Evolutionary conservation across 2,329 filamentous ascomycete genomes (phyloP), one percentile per base, ranked within the genome.

Genomic region (Rhinocladiella mackenziei): DNA sequence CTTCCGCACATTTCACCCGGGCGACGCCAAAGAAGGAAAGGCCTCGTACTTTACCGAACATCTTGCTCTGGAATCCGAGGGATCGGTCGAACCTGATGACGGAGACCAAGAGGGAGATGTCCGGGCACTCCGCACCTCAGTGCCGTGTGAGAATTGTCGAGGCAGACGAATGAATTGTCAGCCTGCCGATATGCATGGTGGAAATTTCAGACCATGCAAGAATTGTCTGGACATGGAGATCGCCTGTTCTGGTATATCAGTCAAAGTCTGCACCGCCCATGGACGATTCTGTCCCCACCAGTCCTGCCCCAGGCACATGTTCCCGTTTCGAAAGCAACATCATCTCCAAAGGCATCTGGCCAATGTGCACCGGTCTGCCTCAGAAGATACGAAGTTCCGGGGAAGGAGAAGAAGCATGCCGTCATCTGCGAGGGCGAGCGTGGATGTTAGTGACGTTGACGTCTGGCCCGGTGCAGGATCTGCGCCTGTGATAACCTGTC

Each of bases 1-100:
- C 2, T 73, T 89, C 45, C 72, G 75, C 17, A 77, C 71, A 0
- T 65, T 87, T 17, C 56, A 68, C 37, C 73, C 74, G 56, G 61
- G 62, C n/a, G 31, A 39, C 14, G 31, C 18, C 22, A 44, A 25
- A 28, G 34, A 41, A 25, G 39, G 32, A 11, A 35, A 33, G 5
- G 15, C 39, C 19, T 44, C 50, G 9, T 43, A 45, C 29, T 50
- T 51, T 28, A 50, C 45, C 7, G 50, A 53, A 35, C 30, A 41
- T 30, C 34, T 50, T 14, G 54, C 50, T n/a, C 8, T 42, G 14
- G 48, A 53, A 13, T 26, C 30, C 4, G 40, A 40, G 13, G 39
- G 26, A 9, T 30, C 25, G 13, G 29, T 28, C 35, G 43, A 45
- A 25, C 11, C 31, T 7, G 19, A 19, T 18, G 20, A 25, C 9